Conservation (phyloP, 805 yeast genomes). For the Wickerhamomyces ciferrii region DNA sequence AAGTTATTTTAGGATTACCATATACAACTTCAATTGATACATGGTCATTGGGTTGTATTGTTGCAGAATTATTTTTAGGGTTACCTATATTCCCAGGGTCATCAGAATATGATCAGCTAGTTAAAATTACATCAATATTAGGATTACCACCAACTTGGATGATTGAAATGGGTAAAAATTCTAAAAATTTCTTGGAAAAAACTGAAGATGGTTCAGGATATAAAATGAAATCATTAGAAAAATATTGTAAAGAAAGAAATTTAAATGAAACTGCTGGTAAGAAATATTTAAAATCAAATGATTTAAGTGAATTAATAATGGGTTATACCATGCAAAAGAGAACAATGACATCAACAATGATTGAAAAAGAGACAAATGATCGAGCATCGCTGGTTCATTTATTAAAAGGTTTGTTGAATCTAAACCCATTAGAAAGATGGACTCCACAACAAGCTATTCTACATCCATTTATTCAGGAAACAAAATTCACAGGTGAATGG, state of each 20-base stretch:
- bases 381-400: constrained; percentile 73
- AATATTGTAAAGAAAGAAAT: constrained; percentile 47
- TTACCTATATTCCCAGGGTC: constrained; percentile 93
- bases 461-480: constrained; percentile 84
- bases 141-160: constrained; percentile 93
- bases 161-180: constrained; percentile 91
- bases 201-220: constrained; percentile 14
- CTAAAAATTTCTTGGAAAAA: constrained; percentile 49
- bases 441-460: constrained; percentile 92
- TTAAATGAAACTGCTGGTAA: constrained; percentile 73
- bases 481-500: constrained; percentile 49
- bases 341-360: constrained; percentile 38
- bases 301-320: constrained; percentile 67
- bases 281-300: constrained; percentile 66
- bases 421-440: constrained; percentile 93
- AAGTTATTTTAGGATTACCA: constrained; percentile 86
- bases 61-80: constrained; percentile 87
- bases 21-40: constrained; percentile 91
- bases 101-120: constrained; percentile 86
- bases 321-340: constrained; percentile 66
- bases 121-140: constrained; percentile 74
- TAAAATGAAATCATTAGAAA: constrained; percentile 34
- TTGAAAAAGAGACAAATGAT: constrained; percentile 70
- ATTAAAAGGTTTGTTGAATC: constrained; percentile 65
- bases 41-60: constrained; percentile 95